Conservation (phyloP, 768 basidiomycete genomes). For the Xerocomus spinulosus region DNA sequence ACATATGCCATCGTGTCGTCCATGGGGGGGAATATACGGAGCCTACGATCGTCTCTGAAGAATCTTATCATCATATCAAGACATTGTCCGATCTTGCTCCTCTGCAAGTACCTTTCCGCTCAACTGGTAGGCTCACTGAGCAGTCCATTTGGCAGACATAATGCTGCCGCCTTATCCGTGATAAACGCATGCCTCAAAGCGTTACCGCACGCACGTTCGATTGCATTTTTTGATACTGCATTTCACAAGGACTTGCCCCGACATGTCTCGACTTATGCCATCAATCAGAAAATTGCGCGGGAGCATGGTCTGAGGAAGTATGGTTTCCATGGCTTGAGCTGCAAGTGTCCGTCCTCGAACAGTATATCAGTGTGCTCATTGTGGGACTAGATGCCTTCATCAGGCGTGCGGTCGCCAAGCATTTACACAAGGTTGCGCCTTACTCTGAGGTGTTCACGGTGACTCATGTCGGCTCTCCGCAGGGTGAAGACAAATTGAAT, state of each 20-base stretch:
- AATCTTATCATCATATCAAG: conserved; percentile 69
- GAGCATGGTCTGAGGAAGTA: conserved; percentile 78
- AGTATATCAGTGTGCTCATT: neutral
- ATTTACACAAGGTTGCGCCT: conserved; percentile 48
- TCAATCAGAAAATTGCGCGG: conserved; percentile 57
- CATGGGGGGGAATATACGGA: conserved; percentile 80
- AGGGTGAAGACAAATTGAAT: conserved; percentile 50
- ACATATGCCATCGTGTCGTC: conserved; percentile 77
- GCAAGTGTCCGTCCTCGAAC: conserved; percentile 29
- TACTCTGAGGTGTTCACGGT: neutral
- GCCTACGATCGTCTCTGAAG: conserved; percentile 62
- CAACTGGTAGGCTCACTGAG: neutral
- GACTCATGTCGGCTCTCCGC: neutral
- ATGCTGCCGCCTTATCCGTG: conserved; percentile 56
- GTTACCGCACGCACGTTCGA: conserved; percentile 63
- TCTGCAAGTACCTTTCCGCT: conserved; percentile 43
- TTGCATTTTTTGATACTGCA: conserved; percentile 86
- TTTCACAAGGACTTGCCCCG: conserved; percentile 75
- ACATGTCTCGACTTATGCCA: conserved; percentile 77
- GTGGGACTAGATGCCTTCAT: conserved; percentile 56
- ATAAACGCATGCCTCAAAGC: conserved; percentile 56
- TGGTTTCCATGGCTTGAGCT: conserved; percentile 87
- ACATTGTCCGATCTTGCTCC: conserved; percentile 78
- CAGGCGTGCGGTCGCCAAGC: conserved; percentile 52
- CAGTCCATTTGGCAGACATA: conserved; percentile 42